These are phyloP conservation scores for Graphilbum fragrans DNA, from an alignment of 2,329 filamentous ascomycete species.

Conservation along the genomic window DNA sequence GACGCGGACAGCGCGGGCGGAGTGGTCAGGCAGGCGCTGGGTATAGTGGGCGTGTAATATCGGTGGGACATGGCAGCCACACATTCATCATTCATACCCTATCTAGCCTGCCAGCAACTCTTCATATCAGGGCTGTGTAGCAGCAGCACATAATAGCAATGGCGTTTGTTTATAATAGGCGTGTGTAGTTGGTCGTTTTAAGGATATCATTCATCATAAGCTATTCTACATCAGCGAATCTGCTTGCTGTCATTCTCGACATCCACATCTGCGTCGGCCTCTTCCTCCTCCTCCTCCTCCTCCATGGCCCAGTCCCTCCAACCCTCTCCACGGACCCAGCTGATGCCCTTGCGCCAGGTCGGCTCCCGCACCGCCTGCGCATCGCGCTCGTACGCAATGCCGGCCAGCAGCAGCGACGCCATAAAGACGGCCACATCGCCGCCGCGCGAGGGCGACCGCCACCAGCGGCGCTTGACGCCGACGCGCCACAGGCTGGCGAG, in stretches of 20 bases:
- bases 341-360: conserved; percentile 58
- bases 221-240: too few relatives aligned
- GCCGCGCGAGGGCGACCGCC: conserved; percentile 75
- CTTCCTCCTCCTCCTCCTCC: conserved; percentile 34
- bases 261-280: conserved; percentile 15
- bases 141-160: too few relatives aligned
- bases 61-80: too few relatives aligned
- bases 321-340: conserved; percentile 63
- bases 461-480: conserved; percentile 80
- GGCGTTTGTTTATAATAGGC: too few relatives aligned
- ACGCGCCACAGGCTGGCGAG: conserved; percentile 86
- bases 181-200: too few relatives aligned
- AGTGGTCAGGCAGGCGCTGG: too few relatives aligned
- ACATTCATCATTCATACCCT: too few relatives aligned
- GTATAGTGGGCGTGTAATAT: too few relatives aligned
- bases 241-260: conserved; percentile 15
- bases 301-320: conserved; percentile 55
- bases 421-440: conserved; percentile 82
- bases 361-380: conserved; percentile 55
- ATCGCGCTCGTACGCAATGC: conserved; percentile 63
- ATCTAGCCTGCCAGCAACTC: too few relatives aligned
- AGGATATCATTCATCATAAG: too few relatives aligned
- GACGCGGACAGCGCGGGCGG: too few relatives aligned
- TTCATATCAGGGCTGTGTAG: too few relatives aligned
- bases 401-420: conserved; percentile 63